These are phyloP conservation scores for Alternaria rosae DNA, from an alignment of 2,329 filamentous ascomycete genomes.

Conservation along the genomic window DNA sequence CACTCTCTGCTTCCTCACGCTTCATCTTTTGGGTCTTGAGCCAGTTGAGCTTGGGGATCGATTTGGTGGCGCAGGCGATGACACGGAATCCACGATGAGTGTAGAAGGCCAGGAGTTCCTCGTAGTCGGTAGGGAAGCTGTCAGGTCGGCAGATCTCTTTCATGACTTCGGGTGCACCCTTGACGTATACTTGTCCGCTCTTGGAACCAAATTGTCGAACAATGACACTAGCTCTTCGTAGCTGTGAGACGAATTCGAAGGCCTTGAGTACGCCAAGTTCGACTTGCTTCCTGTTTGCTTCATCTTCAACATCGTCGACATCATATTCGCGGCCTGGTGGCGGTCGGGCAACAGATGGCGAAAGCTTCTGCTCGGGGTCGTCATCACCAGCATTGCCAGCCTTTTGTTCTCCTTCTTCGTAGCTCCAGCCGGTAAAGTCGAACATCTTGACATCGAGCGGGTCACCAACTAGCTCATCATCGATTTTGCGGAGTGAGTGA, in stretches of 20 bases:
- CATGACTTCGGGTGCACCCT: constrained; percentile 96
- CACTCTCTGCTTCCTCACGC: constrained; percentile 81
- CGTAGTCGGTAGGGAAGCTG: constrained; percentile 86
- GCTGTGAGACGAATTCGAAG: constrained; percentile 94
- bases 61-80: constrained; percentile 91
- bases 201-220: constrained; percentile 86
- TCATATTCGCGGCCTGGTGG: constrained; percentile 69
- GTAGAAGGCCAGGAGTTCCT: constrained; percentile 87
- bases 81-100: constrained; percentile 96
- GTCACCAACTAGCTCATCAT: constrained; percentile 89
- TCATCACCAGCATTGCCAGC: constrained; percentile 67
- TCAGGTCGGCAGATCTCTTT: constrained; percentile 86
- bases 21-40: constrained; percentile 95
- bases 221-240: constrained; percentile 90
- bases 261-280: constrained; percentile 90
- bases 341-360: constrained; percentile 88
- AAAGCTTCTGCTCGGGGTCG: constrained; percentile 79
- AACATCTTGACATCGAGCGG: constrained; percentile 99
- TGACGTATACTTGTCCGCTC: constrained; percentile 89
- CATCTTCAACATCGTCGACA: constrained; percentile 58
- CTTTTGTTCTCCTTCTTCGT: constrained; percentile 82
- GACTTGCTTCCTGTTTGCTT: constrained; percentile 63
- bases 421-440: constrained; percentile 91
- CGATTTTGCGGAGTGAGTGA: constrained; percentile 86
- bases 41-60: constrained; percentile 88